Percentiles rank a stretch among this genome's conserved stretches.
Conservation (phyloP, 2,329 filamentous ascomycete species). For the Arthrobotrys musiformis region DNA sequence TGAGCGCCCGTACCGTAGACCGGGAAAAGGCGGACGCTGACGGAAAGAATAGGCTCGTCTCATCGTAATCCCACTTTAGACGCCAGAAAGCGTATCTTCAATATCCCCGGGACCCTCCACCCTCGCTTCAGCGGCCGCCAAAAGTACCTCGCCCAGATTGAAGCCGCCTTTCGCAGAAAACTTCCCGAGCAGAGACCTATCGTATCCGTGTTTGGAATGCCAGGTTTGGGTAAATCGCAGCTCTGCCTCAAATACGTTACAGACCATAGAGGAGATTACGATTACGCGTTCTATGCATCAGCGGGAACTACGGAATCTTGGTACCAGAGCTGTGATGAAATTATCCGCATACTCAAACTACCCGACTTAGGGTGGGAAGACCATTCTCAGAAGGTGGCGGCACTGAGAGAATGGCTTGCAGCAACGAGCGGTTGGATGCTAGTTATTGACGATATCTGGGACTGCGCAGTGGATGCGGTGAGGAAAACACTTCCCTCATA, state of each 20-base stretch:
- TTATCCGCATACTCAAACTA: background rate
- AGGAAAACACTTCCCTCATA: background rate
- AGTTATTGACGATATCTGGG: background rate
- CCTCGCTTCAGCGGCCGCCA: background rate
- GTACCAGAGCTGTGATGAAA: conserved; percentile 4
- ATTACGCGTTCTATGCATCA: background rate
- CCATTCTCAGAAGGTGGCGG: background rate
- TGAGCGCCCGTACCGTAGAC: too few species aligned
- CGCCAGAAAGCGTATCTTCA: background rate
- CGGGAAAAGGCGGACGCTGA: too few species aligned
- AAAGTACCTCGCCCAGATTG: background rate
- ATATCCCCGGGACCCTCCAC: conserved; percentile 1
- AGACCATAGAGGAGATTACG: background rate
- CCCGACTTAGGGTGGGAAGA: background rate
- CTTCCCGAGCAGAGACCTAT: background rate
- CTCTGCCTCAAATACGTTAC: background rate
- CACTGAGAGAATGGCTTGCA: background rate
- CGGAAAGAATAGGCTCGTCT: background rate
- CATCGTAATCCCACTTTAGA: background rate
- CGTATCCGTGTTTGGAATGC: background rate
- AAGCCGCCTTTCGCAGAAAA: background rate
- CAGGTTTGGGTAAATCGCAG: background rate
- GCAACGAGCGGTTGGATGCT: background rate
- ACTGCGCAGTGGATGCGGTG: background rate
- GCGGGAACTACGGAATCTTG: background rate